Base-by-base conservation (phyloP, 177 flowering plant genomes). In the Telopea speciosissima region DNA sequence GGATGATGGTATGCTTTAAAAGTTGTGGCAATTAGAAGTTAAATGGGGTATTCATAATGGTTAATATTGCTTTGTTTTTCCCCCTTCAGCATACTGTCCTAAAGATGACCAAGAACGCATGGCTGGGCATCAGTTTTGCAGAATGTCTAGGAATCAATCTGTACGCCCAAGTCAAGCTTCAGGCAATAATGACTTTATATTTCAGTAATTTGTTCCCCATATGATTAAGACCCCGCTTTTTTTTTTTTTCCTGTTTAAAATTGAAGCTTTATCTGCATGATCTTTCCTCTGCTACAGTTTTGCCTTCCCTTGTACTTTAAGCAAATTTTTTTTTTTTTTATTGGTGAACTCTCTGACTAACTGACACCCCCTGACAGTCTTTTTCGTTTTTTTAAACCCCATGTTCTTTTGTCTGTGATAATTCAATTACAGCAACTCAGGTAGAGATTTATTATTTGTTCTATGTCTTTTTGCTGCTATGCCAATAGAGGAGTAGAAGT, bases 1-100 rank as follows among this genome's bases (percentile, higher is more conserved):
- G 65, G 99, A 95, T 81, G 99, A 93, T 74, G 90, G 98, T 95
- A 87, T 26, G 71, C 24, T 54, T 54, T 31, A 33, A 28, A 23
- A 24, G 62, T 19, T 63, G 9, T 63, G 24, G n/a, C 31, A 44
- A 17, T 28, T 8, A 16, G 14, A 40, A 65, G 31, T 70, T 24
- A 33, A 60, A 26, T 67, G 64, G 19, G 24, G 16, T 63, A 59
- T 52, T 71, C 76, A 73, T 45, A 67, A 58, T n/a, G 23, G 23
- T 68, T 75, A 65, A 69, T 83, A 28, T 22, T 73, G 36, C 58
- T 75, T 65, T 72, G 25, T 49, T 58, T 23, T 54, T 70, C 4
- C 4, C 4, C 31, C 40, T 36, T 36, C 85, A 90, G 92, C 77
- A 70, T 83, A n/a, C 73, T 86, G 89, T 68, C 62, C 71, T 77